These are phyloP conservation scores for Aureobasidium sp. DNA, from an alignment of 2,329 filamentous ascomycete genomes.

Conservation along the genomic window DNA sequence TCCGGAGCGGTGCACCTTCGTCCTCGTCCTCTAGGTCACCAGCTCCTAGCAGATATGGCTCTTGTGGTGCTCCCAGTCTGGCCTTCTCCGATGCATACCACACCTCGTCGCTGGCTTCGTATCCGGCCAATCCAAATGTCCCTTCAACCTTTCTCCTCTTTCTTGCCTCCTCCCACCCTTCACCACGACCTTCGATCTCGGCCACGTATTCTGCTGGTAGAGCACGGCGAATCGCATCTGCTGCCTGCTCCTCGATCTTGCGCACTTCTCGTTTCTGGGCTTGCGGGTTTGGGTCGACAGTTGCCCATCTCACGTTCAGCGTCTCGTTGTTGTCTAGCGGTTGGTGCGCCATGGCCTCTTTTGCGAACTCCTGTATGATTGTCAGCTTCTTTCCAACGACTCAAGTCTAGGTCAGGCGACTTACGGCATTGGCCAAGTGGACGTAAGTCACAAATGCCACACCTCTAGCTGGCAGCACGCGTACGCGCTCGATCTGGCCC, in stretches of 20 bases:
- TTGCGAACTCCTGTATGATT: slow-evolving; percentile 59
- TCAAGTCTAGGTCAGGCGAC: not conserved
- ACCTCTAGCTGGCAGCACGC: slow-evolving; percentile 79
- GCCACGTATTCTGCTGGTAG: slow-evolving; percentile 85
- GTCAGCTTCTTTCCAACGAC: not conserved
- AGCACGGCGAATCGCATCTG: slow-evolving; percentile 81
- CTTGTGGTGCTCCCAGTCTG: slow-evolving; percentile 56
- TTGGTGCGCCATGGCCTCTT: slow-evolving; percentile 82
- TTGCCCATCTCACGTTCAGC: slow-evolving; percentile 94
- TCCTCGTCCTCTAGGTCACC: slow-evolving; percentile 43
- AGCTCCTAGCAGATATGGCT: slow-evolving; percentile 52
- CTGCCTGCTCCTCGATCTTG: slow-evolving; percentile 88
- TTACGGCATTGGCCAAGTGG: slow-evolving; percentile 55
- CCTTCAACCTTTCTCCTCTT: slow-evolving; percentile 88
- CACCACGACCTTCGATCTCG: slow-evolving; percentile 73
- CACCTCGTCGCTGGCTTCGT: slow-evolving; percentile 88
- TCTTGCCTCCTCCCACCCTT: slow-evolving; percentile 51
- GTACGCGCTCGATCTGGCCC: slow-evolving; percentile 79
- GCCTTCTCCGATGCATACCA: slow-evolving; percentile 77
- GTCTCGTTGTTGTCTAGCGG: slow-evolving; percentile 84
- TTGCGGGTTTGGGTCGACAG: slow-evolving; percentile 89
- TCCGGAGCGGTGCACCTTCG: slow-evolving; percentile 28
- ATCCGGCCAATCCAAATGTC: slow-evolving; percentile 79
- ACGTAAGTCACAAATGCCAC: slow-evolving; percentile 93
- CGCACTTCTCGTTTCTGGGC: slow-evolving; percentile 86